Evolutionary conservation across 2,329 filamentous ascomycete species (phyloP).

Genomic region (Talaromyces piceae): DNA sequence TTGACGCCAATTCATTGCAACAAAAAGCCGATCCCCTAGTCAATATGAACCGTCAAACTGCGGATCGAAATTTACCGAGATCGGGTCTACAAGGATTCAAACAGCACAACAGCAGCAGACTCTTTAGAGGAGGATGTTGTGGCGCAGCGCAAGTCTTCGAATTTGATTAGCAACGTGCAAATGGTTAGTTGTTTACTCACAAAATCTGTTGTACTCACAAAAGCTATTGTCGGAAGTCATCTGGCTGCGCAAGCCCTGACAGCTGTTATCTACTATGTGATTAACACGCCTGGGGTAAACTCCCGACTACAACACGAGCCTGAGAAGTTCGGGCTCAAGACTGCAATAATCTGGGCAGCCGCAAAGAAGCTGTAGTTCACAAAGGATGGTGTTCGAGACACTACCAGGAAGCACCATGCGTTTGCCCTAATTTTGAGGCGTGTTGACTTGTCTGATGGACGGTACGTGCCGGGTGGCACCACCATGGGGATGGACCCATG

Average conservation of each 20-base stretch:
- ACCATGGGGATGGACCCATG: conserved; percentile 23
- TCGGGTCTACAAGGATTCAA: conserved; percentile 1
- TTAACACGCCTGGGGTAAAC: conserved; percentile 18
- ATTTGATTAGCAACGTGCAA: conserved; percentile 14
- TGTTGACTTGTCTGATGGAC: conserved; percentile 13
- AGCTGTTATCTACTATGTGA: conserved; percentile 25
- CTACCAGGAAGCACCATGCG: conserved; percentile 13
- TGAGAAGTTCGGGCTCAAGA: conserved; percentile 5
- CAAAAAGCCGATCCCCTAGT: conserved; percentile 6
- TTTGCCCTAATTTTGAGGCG: conserved; percentile 13
- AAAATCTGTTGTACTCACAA: conserved; percentile 22
- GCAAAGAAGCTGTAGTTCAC: conserved; percentile 9
- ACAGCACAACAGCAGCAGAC: too few relatives aligned
- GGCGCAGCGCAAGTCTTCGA: conserved; percentile 14
- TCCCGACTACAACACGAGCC: conserved; percentile 21
- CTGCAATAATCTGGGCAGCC: conserved; percentile 10
- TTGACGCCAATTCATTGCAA: conserved; percentile 9
- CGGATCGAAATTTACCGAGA: conserved; percentile 10
- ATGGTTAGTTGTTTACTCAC: conserved; percentile 16
- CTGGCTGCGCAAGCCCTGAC: conserved; percentile 28
- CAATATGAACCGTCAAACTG: conserved; percentile 10
- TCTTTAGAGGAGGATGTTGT: conserved; percentile 17
- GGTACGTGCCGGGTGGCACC: conserved; percentile 15
- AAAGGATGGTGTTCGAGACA: conserved; percentile 12
- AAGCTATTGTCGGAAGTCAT: conserved; percentile 26